Base-by-base conservation (phyloP, 1,284 basidiomycete genomes). In the Leccinum solheimii region DNA sequence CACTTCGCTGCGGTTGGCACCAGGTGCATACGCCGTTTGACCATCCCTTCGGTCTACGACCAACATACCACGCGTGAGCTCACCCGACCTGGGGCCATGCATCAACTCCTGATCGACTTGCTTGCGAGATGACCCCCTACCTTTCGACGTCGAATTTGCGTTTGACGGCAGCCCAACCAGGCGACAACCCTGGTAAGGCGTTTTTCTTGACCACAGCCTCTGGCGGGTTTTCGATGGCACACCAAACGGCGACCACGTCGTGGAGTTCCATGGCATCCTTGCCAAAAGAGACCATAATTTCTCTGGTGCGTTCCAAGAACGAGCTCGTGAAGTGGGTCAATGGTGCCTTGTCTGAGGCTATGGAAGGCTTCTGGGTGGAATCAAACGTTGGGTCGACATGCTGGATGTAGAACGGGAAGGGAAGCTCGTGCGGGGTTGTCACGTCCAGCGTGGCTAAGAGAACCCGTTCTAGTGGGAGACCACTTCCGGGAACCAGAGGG, bases 231-330 rank as follows among this genome's bases (percentile, higher is more conserved):
- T 82, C 79, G 16, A 90, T 84, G 1, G 89, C 88, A 70, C 85
- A 91, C 88, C 90, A 94, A n/a, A 94, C 82, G 3, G 90, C 87
- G 13, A 86, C 85, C 56, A 92, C 87, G 68, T 94, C 92, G 65
- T 94, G 92, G 67, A 96, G 82, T 76, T 94, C 91, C 85, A 95
- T 85, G 8, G 83, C 87, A 74, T 95, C 93, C 66, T 86, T 89
- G n/a, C 88, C 88, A 62, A 86, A 87, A 50, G 84, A 78, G 21
- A 89, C 72, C 84, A 90, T 88, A 27, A 88, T 77, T 62, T 88
- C 87, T 38, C 91, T 79, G 5, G 92, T 86, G 45, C 87, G 83
- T 68, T 90, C 86, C 1, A 95, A 78, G 76, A 97, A 87, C 4
- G 91, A 83, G 64, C 87, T 89, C 6, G 90, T 91, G 71, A 96